These are phyloP conservation scores for Ceratocystis eucalypticola DNA, from an alignment of 2,329 filamentous ascomycete species.

Conservation along the genomic window DNA sequence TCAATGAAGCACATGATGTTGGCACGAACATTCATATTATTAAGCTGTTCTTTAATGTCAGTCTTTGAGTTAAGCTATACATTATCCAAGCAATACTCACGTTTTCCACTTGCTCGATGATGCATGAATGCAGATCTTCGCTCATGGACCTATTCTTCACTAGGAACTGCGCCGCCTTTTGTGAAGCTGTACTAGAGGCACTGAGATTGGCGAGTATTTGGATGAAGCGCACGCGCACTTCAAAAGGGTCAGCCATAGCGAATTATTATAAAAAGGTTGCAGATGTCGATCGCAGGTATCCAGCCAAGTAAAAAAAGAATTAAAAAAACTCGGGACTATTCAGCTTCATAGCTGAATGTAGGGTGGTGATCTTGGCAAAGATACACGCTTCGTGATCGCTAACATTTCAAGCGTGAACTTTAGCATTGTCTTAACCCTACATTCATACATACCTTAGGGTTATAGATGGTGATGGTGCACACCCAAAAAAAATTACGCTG, in stretches of 20 bases:
- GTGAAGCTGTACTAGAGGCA: constrained; percentile 74
- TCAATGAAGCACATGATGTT: constrained; percentile 99
- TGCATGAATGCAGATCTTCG: constrained; percentile 94
- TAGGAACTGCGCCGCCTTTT: constrained; percentile 90
- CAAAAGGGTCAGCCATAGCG: constrained; percentile 69
- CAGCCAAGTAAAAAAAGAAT: background rate
- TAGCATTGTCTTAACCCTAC: background rate
- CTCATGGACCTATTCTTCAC: constrained; percentile 88
- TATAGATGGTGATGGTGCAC: background rate
- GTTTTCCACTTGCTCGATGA: constrained; percentile 83
- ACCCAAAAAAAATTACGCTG: background rate
- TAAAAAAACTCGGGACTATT: background rate
- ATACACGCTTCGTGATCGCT: no score
- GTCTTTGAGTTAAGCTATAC: background rate
- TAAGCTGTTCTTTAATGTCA: constrained; percentile 34
- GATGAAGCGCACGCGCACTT: constrained; percentile 96
- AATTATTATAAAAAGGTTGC: background rate
- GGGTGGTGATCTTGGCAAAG: background rate
- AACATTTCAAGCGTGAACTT: background rate
- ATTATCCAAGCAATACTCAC: constrained; percentile 32
- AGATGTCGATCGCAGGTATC: background rate
- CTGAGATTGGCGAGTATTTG: constrained; percentile 79
- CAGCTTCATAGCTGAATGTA: background rate
- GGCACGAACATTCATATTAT: constrained; percentile 89
- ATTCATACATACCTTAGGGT: background rate